phyloP scores from a whole-genome alignment of 2,329 filamentous ascomycete genomes.

The Diaporthe eres region DNA sequence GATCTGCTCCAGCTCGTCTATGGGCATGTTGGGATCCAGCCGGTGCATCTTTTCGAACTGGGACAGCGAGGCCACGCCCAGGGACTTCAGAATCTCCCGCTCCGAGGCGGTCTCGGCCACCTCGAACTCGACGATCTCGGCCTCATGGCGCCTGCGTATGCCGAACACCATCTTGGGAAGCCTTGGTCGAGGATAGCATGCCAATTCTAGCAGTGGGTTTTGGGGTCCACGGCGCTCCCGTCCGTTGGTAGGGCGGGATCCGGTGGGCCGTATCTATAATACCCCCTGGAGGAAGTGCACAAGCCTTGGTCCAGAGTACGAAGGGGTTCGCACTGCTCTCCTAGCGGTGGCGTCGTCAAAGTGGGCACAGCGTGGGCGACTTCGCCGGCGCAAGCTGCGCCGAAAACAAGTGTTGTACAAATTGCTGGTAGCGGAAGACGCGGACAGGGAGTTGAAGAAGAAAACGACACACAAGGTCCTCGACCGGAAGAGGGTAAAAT shows the following conservation, averaged over 20 bases:
- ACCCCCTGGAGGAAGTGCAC: neutral
- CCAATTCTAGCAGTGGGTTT: neutral
- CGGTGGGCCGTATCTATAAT: neutral
- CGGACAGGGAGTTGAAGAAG: neutral
- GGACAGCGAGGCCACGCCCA: constrained; percentile 58
- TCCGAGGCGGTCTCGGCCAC: constrained; percentile 42
- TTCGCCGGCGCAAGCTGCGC: constrained; percentile 20
- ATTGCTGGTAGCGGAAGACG: neutral
- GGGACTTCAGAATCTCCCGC: constrained; percentile 40
- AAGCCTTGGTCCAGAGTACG: neutral
- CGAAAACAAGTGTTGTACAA: neutral
- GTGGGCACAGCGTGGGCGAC: constrained; percentile 3
- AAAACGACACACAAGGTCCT: neutral
- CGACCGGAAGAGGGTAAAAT: neutral
- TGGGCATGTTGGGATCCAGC: constrained; percentile 76
- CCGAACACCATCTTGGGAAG: constrained; percentile 36
- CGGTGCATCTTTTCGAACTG: constrained; percentile 73
- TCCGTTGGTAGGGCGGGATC: neutral
- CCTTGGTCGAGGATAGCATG: constrained; percentile 21
- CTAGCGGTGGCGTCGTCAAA: neutral
- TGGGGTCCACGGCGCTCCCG: neutral
- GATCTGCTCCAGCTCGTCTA: constrained; percentile 73
- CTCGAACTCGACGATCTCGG: constrained; percentile 41
- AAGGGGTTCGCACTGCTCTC: neutral
- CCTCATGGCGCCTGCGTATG: constrained; percentile 39